Evolutionary conservation across 306 rosid genomes (phyloP), one percentile per base, ranked within the genome.

Genomic region (Dryas alaskensis): DNA sequence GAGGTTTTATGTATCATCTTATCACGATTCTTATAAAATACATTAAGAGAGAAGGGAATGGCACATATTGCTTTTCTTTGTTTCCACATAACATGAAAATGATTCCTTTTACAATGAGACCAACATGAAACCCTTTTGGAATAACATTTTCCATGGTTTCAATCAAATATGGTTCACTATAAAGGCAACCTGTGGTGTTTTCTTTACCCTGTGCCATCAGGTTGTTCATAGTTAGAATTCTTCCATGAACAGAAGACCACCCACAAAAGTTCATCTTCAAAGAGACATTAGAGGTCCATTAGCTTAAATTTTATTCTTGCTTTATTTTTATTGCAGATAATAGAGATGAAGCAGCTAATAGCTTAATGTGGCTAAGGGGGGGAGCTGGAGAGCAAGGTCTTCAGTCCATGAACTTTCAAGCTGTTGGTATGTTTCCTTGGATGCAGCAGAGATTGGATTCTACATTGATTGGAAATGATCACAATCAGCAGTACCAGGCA

Each of bases 331-430:
- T 79, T 73, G 70, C 86, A 92, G 97, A 89, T 86, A 84, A 82
- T 81, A 84, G 97, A 76, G 90, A 89, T 53, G 97, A 89, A 7
- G 81, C 85, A 42, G 72, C 87, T 46, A 89, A 84, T 73, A 92
- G 92, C 79, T 80, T 92, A 61, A 92, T 92, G 93, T 89, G 91
- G 93, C 77, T 89, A 62, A 80, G 89, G 79, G 92, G 97, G 40
- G 93, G 85, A 72, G 67, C 85, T 7, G 89, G 89, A 72, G 97
- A 89, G 58, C 90, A 84, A 40, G 85, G 85, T 73, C 83, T 85
- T 58, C 88, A 80, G 73, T 86, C 96, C 72, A 58, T 87, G 58
- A 92, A 83, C 70, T 89, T 89, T 77, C 97, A 85, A 80, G 82
- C 91, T 44, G 80, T 84, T 61, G 87, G 95, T 60, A 70, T 88